A percentile compares a stretch with the other conserved stretches of the same genome.
These are phyloP conservation scores for Botrytis elliptica DNA, from an alignment of 2,329 filamentous ascomycete species.

Conservation along the genomic window DNA sequence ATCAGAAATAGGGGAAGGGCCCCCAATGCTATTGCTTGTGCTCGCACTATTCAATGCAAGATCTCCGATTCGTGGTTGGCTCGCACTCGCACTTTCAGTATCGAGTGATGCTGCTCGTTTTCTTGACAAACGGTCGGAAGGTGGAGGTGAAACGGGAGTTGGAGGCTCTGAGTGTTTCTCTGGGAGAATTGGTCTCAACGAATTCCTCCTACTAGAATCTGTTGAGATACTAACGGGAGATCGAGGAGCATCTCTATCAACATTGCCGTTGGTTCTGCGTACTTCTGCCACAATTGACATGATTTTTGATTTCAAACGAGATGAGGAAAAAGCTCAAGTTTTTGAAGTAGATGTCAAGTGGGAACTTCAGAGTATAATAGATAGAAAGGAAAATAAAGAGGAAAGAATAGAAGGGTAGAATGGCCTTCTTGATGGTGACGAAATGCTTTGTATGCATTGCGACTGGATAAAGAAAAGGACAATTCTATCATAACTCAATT, in stretches of 20 bases:
- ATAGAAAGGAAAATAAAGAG: slow-evolving; percentile 23
- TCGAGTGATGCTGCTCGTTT: slow-evolving; percentile 39
- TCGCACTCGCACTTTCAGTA: slow-evolving; percentile 32
- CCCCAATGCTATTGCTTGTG: slow-evolving; percentile 23
- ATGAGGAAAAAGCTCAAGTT: background rate
- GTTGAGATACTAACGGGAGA: slow-evolving; percentile 36
- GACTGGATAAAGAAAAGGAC: slow-evolving; percentile 38
- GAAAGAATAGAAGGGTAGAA: slow-evolving; percentile 31
- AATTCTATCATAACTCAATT: slow-evolving; percentile 37
- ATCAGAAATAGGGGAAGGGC: slow-evolving; percentile 27
- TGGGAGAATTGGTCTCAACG: slow-evolving; percentile 30
- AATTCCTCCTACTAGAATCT: slow-evolving; percentile 34
- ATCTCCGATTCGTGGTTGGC: slow-evolving; percentile 35
- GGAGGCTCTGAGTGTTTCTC: slow-evolving; percentile 32
- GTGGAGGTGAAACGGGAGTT: slow-evolving; percentile 32
- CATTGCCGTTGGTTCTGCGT: slow-evolving; percentile 20
- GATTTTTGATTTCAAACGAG: slow-evolving; percentile 18
- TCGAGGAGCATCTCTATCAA: slow-evolving; percentile 28
- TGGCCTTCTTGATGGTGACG: slow-evolving; percentile 36
- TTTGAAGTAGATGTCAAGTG: background rate
- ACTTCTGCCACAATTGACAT: slow-evolving; percentile 32
- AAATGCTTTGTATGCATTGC: slow-evolving; percentile 37
- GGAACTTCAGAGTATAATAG: slow-evolving; percentile 21
- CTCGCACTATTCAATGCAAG: slow-evolving; percentile 34
- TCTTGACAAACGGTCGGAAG: slow-evolving; percentile 35